Evolutionary conservation across 2,329 filamentous ascomycete genomes (phyloP), one percentile per base, ranked within the genome.

Genomic region (Penicillium sp.): DNA sequence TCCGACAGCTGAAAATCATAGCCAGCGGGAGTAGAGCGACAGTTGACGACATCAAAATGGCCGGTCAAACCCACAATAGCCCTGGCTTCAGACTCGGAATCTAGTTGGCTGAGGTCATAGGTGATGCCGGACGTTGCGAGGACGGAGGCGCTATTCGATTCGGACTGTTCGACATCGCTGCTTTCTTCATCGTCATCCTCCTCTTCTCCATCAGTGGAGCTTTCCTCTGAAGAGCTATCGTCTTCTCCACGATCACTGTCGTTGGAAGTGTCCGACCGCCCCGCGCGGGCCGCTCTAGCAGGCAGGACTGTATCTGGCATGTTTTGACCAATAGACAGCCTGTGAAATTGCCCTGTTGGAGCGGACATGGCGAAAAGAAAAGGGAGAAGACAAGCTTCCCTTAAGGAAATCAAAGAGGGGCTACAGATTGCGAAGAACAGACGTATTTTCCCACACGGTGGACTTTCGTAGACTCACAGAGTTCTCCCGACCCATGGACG

Each of bases 1-100:
- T 77, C 75, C 33, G 67, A 59, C 23, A 78, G 60, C 46, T 74
- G 69, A 53, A 78, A 77, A 31, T 73, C 70, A 62, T 72, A 76
- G 6, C 74, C 73, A 6, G 61, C 62, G 23, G 62, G 58, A 15
- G 63, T 67, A 46, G 64, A 57, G 46, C 67, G 62, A 59, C 75
- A 77, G 48, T 72, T 65, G 56, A 75, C 57, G 37, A 76, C 71
- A 23, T 74, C 71, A 38, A 74, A 75, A 13, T 59, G 62, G 31
- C 66, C 67, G 23, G 65, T 72, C 53, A 75, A 63, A 6, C 73
- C 74, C 27, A 75, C 64, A 17, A 75, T 56, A 19, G 73, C 74
- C 31, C 67, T 69, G 25, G 69, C 68, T 61, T 69, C 66, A 5
- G 67, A 65, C 33, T 73, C 70, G 7, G 61, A 35, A 54, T 73